Percentiles rank a stretch among this genome's conserved stretches.
These are phyloP conservation scores for Sporisorium iseilematis-ciliati DNA, from an alignment of 1,284 basidiomycete genomes.

Conservation along the genomic window DNA sequence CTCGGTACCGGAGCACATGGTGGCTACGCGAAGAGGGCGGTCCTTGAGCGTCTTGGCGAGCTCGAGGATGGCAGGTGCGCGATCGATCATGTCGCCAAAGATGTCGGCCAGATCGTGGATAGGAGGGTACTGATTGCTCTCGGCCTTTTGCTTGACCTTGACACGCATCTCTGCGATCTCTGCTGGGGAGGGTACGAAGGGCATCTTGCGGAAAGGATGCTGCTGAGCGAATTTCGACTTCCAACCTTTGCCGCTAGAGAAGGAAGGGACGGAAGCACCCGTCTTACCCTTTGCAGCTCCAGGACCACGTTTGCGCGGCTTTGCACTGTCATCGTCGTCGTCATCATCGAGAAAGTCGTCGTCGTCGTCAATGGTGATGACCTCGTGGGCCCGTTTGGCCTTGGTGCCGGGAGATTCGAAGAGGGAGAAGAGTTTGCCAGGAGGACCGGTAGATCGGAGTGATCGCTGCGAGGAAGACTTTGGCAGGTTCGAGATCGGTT, in stretches of 20 bases:
- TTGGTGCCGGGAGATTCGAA: slow-evolving; percentile 21
- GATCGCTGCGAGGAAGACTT: slow-evolving; percentile 28
- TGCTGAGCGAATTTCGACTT: slow-evolving; percentile 42
- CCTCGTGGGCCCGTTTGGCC: slow-evolving; percentile 12
- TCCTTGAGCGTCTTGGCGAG: slow-evolving; percentile 79
- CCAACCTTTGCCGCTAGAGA: slow-evolving; percentile 45
- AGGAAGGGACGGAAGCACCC: slow-evolving; percentile 16
- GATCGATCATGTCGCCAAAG: slow-evolving; percentile 84
- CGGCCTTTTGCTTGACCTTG: slow-evolving; percentile 42
- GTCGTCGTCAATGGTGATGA: slow-evolving; percentile 17
- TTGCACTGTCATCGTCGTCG: slow-evolving; percentile 15
- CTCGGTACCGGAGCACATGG: slow-evolving; percentile 97
- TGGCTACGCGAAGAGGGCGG: slow-evolving; percentile 89
- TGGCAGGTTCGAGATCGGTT: slow-evolving; percentile 23
- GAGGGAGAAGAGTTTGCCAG: slow-evolving; percentile 30
- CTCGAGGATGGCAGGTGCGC: slow-evolving; percentile 72
- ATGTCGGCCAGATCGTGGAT: slow-evolving; percentile 83
- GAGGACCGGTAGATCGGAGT: slow-evolving; percentile 21
- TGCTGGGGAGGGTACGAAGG: slow-evolving; percentile 43
- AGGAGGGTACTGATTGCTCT: slow-evolving; percentile 75
- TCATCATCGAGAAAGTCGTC: slow-evolving; percentile 37
- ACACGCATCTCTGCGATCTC: slow-evolving; percentile 17
- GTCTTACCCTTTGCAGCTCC: slow-evolving; percentile 10
- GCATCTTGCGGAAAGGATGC: slow-evolving; percentile 37
- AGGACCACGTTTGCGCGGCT: slow-evolving; percentile 19